Evolutionary conservation across 2,329 filamentous ascomycete species (phyloP), one percentile per base, ranked within the genome.

Genomic region (Stemphylium vesicarium): DNA sequence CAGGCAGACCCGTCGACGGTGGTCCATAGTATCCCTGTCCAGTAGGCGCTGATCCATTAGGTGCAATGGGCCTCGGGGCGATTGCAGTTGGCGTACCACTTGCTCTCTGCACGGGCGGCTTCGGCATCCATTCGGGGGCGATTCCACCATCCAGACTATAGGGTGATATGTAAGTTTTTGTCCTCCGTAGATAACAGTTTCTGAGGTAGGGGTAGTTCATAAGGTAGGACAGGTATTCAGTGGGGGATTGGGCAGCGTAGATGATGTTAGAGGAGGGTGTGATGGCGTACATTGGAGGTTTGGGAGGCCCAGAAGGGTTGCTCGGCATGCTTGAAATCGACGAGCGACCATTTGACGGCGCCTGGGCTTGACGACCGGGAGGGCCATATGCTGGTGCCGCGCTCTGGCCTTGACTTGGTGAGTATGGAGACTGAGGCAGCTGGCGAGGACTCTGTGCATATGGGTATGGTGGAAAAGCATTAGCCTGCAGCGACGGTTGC

Each of bases 151-250:
- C 73, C 46, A 72, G 71, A 60, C 76, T 72, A 64, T 80, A 81
- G 53, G 79, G 79, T 58, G 78, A 80, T 49, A 78, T 74, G 69
- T 81, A 80, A 66, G 74, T 75, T 66, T 78, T 77, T 59, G 75
- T 74, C 66, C 76, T 71, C 55, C 78, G 71, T 44, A 77, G 74
- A 64, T 77, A 80, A 49, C 76, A 75, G 57, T 79, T 79, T 52
- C 72, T 73, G 31, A 81, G 70, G 60, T 80, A 80, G 10, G 79
- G 79, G 56, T 79, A 81, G 52, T 77, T 74, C 62, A 74, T 72
- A 37, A 80, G 63, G 57, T 79, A 76, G 63, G 71, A 65, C 60
- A 80, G 60, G 57, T 80, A 80, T 50, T 76, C 70, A 63, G 56
- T 70, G 31, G 72, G 62, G 61, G 61, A 62, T 64, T 64, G 74